Base-by-base conservation (phyloP, 2,329 filamentous ascomycete genomes). In the Bertia moriformis region DNA sequence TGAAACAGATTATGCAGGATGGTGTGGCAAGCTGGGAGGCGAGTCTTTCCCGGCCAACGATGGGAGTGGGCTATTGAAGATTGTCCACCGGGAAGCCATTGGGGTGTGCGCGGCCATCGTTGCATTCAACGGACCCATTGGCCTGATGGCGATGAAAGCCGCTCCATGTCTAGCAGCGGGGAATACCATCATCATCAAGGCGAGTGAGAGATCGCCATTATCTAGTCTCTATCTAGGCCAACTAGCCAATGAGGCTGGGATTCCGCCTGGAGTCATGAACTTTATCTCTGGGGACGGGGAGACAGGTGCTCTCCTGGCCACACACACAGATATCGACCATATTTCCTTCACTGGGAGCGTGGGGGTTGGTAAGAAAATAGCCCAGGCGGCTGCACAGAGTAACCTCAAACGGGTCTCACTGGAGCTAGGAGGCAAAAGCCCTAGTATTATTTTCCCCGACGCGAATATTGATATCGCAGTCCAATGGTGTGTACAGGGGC, bases 341-440 rank as follows among this genome's bases (percentile, higher is more conserved):
- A 74, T 82, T 47, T 75, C 70, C 42, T 83, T 83, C 57, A 83
- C 78, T 0, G 78, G 78, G n/a, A 77, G 80, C 43, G 77, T 80
- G 4, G 57, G 64, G 14, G 83, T 79, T 0, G 78, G 78, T 7
- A 63, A 66, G 48, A 79, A 75, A 48, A 77, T 84, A 14, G 76
- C 78, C 15, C 65, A 67, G 19, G 63, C 69, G 39, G 78, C 78
- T 2, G 71, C 73, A 0, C 66, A 66, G 36, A 67, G 67, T 49
- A 80, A 82, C 71, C 45, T 54, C 14, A 83, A 83, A 53, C 79
- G 79, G 47, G 76, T 82, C 15, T 83, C 78, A 3, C 78, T 83
- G 67, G 78, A 84, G 53, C 66, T 83, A 0, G 79, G 79, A 27
- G 79, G 79, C 18, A 83, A 83, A 53, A 75, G 69, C 20, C 76